These are phyloP conservation scores for Pisolithus orientalis DNA, from an alignment of 768 basidiomycete species.

Conservation along the genomic window DNA sequence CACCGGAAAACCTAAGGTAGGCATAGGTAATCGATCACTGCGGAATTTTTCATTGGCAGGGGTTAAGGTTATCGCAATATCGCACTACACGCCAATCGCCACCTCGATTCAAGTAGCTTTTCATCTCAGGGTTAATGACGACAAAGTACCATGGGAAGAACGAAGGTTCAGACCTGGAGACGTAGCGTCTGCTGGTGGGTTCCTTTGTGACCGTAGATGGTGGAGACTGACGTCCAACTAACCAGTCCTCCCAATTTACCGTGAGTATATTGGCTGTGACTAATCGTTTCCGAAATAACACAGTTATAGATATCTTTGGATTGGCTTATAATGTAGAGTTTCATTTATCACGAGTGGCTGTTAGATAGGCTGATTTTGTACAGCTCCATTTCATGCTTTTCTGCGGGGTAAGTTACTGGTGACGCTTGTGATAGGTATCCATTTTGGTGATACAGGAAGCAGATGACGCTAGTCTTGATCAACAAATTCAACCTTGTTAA, in stretches of 20 bases:
- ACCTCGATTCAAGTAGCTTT: slow-evolving; percentile 57
- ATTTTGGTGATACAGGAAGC: not conserved
- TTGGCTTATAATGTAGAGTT: slow-evolving; percentile 46
- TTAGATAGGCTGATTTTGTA: slow-evolving; percentile 5
- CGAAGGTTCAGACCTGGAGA: slow-evolving; percentile 49
- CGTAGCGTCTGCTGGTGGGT: slow-evolving; percentile 48
- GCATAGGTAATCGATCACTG: not conserved
- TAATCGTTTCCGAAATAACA: slow-evolving; percentile 8
- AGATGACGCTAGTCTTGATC: slow-evolving; percentile 54
- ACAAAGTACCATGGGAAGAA: slow-evolving; percentile 33
- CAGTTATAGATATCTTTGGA: slow-evolving; percentile 49
- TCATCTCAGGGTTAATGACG: slow-evolving; percentile 39
- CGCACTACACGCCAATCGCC: slow-evolving; percentile 59
- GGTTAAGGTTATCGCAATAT: slow-evolving; percentile 54
- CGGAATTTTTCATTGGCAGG: not conserved
- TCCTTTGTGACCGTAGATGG: not conserved
- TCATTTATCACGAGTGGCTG: not conserved
- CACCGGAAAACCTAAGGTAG: slow-evolving; percentile 44
- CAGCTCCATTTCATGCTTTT: slow-evolving; percentile 51
- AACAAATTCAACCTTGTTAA: slow-evolving; percentile 56
- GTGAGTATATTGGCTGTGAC: slow-evolving; percentile 30
- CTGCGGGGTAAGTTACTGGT: slow-evolving; percentile 36
- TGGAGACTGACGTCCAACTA: not conserved
- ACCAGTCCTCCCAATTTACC: slow-evolving; percentile 55
- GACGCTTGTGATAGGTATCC: not conserved